Conservation (phyloP, 2,329 filamentous ascomycete species). For the Nectriaceae sp. region DNA sequence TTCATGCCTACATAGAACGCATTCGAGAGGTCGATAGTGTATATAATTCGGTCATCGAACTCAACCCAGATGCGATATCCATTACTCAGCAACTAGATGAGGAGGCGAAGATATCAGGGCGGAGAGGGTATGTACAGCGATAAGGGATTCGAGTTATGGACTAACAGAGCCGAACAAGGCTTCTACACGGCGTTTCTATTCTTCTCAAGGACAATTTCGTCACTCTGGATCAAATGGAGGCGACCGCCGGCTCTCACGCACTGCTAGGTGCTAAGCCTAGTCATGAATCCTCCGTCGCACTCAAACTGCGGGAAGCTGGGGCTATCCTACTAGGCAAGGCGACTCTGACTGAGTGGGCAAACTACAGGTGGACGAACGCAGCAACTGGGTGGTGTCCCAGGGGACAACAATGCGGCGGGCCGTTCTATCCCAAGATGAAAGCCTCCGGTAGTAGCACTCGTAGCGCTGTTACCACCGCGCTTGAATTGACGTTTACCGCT, state of each 20-base stretch:
- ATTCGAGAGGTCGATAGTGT: constrained; percentile 26
- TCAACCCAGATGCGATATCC: constrained; percentile 40
- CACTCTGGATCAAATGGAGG: constrained; percentile 63
- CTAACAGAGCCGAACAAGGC: constrained; percentile 30
- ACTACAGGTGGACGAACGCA: constrained; percentile 30
- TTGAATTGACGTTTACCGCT: constrained; percentile 60
- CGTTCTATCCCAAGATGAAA: too few relatives aligned
- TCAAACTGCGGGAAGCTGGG: constrained; percentile 61
- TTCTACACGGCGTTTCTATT: constrained; percentile 65
- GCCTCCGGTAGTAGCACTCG: too few relatives aligned
- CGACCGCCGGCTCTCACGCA: constrained; percentile 63
- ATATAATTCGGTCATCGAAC: constrained; percentile 35
- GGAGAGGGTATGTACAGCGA: constrained; percentile 8
- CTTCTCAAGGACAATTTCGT: constrained; percentile 70
- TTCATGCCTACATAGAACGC: constrained; percentile 31
- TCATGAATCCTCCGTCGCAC: constrained; percentile 59
- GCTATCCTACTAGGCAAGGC: constrained; percentile 65
- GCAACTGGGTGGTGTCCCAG: constrained; percentile 60
- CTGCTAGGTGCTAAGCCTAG: constrained; percentile 54
- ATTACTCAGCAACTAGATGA: constrained; percentile 40
- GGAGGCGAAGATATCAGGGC: constrained; percentile 13
- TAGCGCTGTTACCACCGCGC: too few relatives aligned
- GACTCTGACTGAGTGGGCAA: constrained; percentile 65
- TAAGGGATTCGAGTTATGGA: background rate
- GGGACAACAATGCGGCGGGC: constrained; percentile 65